Evolutionary conservation across 345 rosid species (phyloP).

Genomic region (Noccaea bulbosa): DNA sequence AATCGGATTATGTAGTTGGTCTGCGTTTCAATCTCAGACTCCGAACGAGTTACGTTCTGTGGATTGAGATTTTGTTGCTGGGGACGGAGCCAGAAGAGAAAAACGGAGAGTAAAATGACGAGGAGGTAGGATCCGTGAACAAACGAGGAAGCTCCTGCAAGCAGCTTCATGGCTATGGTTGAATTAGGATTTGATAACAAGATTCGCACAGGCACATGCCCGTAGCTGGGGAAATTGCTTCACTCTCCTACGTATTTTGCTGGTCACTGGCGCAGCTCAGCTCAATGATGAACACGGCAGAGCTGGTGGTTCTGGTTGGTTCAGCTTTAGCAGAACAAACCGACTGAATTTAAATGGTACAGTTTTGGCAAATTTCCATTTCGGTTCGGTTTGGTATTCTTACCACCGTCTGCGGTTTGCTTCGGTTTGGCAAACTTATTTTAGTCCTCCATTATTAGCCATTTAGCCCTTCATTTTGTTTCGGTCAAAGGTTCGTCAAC

Average conservation of each 20-base stretch:
- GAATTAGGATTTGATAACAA: slow-evolving; percentile 24
- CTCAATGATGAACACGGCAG: slow-evolving; percentile 17
- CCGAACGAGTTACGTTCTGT: slow-evolving; percentile 33
- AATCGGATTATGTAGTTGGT: slow-evolving; percentile 80
- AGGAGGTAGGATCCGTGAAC: slow-evolving; percentile 24
- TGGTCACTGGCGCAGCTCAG: not conserved
- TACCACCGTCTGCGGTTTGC: too few relatives aligned
- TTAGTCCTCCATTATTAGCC: not conserved
- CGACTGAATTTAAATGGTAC: not conserved
- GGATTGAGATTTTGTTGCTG: slow-evolving; percentile 38
- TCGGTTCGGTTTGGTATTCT: not conserved
- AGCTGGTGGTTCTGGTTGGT: slow-evolving; percentile 22
- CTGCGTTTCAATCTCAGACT: slow-evolving; percentile 3
- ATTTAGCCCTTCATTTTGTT: not conserved
- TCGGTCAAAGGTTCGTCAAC: slow-evolving; percentile 18
- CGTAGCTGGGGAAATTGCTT: slow-evolving; percentile 21
- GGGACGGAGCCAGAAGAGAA: slow-evolving; percentile 50
- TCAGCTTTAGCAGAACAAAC: not conserved
- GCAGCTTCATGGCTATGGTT: slow-evolving; percentile 31
- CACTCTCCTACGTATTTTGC: slow-evolving; percentile 25
- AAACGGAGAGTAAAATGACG: slow-evolving; percentile 32
- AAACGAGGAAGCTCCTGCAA: slow-evolving; percentile 16
- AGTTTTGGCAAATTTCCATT: too few relatives aligned
- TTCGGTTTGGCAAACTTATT: not conserved
- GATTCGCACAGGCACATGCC: slow-evolving; percentile 30